A percentile compares a stretch with the other conserved stretches of the same genome.
phyloP scores from a whole-genome alignment of 2,329 filamentous ascomycete species.

The Colletotrichum orbiculare region DNA sequence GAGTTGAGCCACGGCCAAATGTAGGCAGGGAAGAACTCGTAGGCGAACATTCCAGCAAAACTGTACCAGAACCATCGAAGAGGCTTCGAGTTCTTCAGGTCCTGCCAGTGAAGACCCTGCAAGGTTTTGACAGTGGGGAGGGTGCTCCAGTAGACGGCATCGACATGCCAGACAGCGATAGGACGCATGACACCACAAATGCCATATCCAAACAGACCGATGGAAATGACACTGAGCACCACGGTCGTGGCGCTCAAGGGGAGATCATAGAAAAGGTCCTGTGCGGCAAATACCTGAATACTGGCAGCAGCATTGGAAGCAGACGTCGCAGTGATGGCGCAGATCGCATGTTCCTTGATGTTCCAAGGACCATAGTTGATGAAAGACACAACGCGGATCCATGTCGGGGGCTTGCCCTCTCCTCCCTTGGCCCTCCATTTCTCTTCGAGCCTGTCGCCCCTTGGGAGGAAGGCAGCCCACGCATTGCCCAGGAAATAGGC shows the following conservation, averaged over 20 bases:
- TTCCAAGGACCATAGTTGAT: slow-evolving; percentile 63
- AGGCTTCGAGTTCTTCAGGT: slow-evolving; percentile 60
- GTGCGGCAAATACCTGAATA: slow-evolving; percentile 57
- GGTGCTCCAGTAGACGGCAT: slow-evolving; percentile 66
- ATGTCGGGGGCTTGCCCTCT: slow-evolving; percentile 53
- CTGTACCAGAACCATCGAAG: slow-evolving; percentile 64
- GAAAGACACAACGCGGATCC: slow-evolving; percentile 54
- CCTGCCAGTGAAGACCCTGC: slow-evolving; percentile 65
- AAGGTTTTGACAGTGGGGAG: slow-evolving; percentile 64
- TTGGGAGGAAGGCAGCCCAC: slow-evolving; percentile 60
- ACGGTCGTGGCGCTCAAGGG: slow-evolving; percentile 58
- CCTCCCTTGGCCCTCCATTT: slow-evolving; percentile 57
- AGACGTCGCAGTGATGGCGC: slow-evolving; percentile 64
- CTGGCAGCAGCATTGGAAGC: slow-evolving; percentile 60
- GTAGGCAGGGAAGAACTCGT: slow-evolving; percentile 66
- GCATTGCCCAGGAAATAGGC: slow-evolving; percentile 64
- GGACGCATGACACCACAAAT: slow-evolving; percentile 64
- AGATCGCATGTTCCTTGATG: slow-evolving; percentile 67
- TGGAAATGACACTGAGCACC: slow-evolving; percentile 62
- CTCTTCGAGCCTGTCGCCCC: slow-evolving; percentile 61
- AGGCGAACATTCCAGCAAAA: slow-evolving; percentile 59
- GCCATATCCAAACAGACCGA: slow-evolving; percentile 66
- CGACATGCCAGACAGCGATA: slow-evolving; percentile 65
- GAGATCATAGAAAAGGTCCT: slow-evolving; percentile 63
- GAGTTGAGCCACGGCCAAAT: slow-evolving; percentile 67